Percentiles rank a stretch among this genome's conserved stretches.
Evolutionary conservation across 306 rosid genomes (phyloP).

Genomic region (Prunus davidiana): DNA sequence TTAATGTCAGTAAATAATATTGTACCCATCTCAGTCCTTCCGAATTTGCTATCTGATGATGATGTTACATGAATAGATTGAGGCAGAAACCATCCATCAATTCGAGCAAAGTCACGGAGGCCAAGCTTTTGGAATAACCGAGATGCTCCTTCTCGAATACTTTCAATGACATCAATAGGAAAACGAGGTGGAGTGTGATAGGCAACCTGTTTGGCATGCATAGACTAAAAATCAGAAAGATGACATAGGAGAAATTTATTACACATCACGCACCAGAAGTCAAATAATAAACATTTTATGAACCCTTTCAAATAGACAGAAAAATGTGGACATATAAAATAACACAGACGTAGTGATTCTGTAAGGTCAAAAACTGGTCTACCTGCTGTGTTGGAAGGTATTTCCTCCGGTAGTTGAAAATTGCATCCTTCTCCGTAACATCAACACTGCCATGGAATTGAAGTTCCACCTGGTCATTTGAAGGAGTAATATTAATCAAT

Average conservation of each 20-base stretch:
- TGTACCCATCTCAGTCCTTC: conserved; percentile 70
- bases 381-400: conserved; percentile 99
- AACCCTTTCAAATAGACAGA: conserved; percentile 1
- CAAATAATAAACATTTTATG: conserved; percentile 9
- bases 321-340: background rate
- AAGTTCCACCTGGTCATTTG: conserved; percentile 72
- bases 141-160: conserved; percentile 84
- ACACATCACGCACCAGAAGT: background rate
- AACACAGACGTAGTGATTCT: background rate
- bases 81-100: conserved; percentile 96
- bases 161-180: conserved; percentile 68
- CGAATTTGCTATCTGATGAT: conserved; percentile 48
- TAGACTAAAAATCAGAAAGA: conserved; percentile 26
- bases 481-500: conserved; percentile 25
- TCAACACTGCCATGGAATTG: conserved; percentile 58
- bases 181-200: conserved; percentile 96
- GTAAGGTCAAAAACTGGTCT: conserved; percentile 7
- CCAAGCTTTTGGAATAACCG: conserved; percentile 55
- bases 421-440: conserved; percentile 82
- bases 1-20: conserved; percentile 81
- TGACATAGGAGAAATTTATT: background rate
- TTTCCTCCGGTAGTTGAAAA: conserved; percentile 90
- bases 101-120: conserved; percentile 88
- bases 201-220: conserved; percentile 60
- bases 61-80: conserved; percentile 40